These are phyloP conservation scores for Russula brevipes DNA, from an alignment of 768 basidiomycete species.

Conservation along the genomic window DNA sequence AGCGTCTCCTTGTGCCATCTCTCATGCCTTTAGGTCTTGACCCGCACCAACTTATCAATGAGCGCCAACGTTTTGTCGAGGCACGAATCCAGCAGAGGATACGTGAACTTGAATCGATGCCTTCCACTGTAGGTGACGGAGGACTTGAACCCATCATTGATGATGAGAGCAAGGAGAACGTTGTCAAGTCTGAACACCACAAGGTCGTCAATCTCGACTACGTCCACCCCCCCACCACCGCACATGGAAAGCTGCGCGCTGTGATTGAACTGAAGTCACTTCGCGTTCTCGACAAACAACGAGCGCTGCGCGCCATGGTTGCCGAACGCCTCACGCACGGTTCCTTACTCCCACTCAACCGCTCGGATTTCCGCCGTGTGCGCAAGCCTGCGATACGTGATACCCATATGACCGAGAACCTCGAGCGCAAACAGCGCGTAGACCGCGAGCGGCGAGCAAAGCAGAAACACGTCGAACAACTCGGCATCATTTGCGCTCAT, in stretches of 20 bases:
- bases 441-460: conserved; percentile 94
- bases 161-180: conserved; percentile 34
- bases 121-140: conserved; percentile 76
- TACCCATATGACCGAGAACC: conserved; percentile 80
- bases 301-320: conserved; percentile 76
- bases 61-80: conserved; percentile 88
- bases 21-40: conserved; percentile 90
- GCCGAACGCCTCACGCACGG: conserved; percentile 86
- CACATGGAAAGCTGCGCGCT: conserved; percentile 80
- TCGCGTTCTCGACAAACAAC: conserved; percentile 85
- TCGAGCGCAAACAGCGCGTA: conserved; percentile 84
- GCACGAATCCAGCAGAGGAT: conserved; percentile 85
- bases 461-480: conserved; percentile 93
- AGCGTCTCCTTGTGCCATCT: conserved; percentile 79
- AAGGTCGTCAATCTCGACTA: conserved; percentile 32
- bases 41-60: conserved; percentile 84
- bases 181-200: conserved; percentile 30
- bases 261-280: conserved; percentile 92
- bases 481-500: conserved; percentile 79
- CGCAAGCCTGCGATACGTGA: conserved; percentile 86
- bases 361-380: conserved; percentile 81
- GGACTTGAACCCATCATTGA: conserved; percentile 50
- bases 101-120: conserved; percentile 74
- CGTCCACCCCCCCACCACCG: conserved; percentile 51
- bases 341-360: conserved; percentile 83